A percentile compares a stretch with the other conserved stretches of the same genome.
Conservation (phyloP, 495 filamentous ascomycete species). For the Aspergillus ellipticus region DNA sequence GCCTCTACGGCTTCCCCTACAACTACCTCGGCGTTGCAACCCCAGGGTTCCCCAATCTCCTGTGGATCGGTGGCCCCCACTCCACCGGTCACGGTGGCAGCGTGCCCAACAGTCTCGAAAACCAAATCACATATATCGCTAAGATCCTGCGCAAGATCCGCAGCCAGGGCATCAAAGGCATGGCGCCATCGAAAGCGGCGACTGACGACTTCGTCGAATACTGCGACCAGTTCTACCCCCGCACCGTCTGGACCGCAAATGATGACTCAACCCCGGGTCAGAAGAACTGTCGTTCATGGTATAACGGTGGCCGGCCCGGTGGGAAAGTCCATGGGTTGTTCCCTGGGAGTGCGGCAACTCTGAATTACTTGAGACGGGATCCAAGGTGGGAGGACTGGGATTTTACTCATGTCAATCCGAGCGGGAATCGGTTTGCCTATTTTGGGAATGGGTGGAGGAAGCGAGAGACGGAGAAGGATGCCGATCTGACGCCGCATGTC, state of each 20-base stretch:
- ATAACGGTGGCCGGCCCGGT: slow-evolving; percentile 58
- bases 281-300: slow-evolving; percentile 66
- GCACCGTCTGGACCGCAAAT: slow-evolving; percentile 52
- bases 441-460: slow-evolving; percentile 56
- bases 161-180: slow-evolving; percentile 59
- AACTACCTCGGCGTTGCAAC: slow-evolving; percentile 61
- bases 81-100: slow-evolving; percentile 48
- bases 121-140: slow-evolving; percentile 55
- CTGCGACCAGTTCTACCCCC: slow-evolving; percentile 57
- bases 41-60: slow-evolving; percentile 63
- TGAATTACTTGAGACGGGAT: slow-evolving; percentile 52
- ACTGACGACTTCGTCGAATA: slow-evolving; percentile 62
- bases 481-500: slow-evolving; percentile 49
- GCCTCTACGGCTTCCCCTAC: slow-evolving; percentile 56
- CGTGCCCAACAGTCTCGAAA: slow-evolving; percentile 52
- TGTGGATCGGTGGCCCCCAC: slow-evolving; percentile 51
- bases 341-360: slow-evolving; percentile 59
- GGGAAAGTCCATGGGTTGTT: slow-evolving; percentile 59
- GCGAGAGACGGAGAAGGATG: slow-evolving; percentile 32
- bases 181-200: slow-evolving; percentile 49
- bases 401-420: slow-evolving; percentile 49
- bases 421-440: slow-evolving; percentile 54
- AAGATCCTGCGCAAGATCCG: slow-evolving; percentile 62
- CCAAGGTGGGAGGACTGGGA: slow-evolving; percentile 74
- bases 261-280: slow-evolving; percentile 19